Base-by-base conservation (phyloP, 2,329 filamentous ascomycete species). In the Peltaster fructicola region DNA sequence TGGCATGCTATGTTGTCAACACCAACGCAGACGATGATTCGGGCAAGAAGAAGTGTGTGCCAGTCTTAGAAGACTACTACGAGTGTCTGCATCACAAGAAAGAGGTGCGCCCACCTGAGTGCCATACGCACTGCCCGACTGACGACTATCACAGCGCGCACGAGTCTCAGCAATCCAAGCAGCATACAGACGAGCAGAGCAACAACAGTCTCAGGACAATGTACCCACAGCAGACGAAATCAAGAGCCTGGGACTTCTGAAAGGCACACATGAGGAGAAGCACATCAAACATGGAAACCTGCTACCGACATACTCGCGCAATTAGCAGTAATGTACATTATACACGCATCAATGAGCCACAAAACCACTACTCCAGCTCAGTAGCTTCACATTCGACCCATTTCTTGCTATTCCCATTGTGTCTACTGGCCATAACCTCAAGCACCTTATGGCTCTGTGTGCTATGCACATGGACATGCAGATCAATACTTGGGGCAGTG, bases 41-140 rank as follows among this genome's bases (percentile, higher is more conserved):
- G 9, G 80, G 80, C 40, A 88, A 84, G 61, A 76, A 73, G 54
- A 91, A 91, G 59, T 98, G 90, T 53, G 59, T 65, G 10, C 74
- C 78, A 9, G 68, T 72, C 4, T 63, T 95, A 38, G 88, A 98
- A 53, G 88, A 98, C 52, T 98, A 98, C 63, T 91, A 93, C 53
- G 88, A 98, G 61, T 98, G 90, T 56, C 60, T 98, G 49, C 88
- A 98, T 54, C 88, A 98, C 65, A 82, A 77, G 65, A 98, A 98
- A 63, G 88, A 98, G 80, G 88, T 95, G 47, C 30, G 68, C 24
- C 16, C 7, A 8, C n/a, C n/a, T n/a, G n/a, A n/a, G n/a, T n/a
- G n/a, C n/a, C n/a, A n/a, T n/a, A n/a, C 9, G 18, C 22, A 17
- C 15, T 17, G 23, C 17, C 17, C 17, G 8, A 8, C 7, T 18